Percentiles rank a stretch among this genome's conserved stretches.
These are phyloP conservation scores for Malus hybrid DNA, from an alignment of 331 rosid genomes.

Conservation along the genomic window DNA sequence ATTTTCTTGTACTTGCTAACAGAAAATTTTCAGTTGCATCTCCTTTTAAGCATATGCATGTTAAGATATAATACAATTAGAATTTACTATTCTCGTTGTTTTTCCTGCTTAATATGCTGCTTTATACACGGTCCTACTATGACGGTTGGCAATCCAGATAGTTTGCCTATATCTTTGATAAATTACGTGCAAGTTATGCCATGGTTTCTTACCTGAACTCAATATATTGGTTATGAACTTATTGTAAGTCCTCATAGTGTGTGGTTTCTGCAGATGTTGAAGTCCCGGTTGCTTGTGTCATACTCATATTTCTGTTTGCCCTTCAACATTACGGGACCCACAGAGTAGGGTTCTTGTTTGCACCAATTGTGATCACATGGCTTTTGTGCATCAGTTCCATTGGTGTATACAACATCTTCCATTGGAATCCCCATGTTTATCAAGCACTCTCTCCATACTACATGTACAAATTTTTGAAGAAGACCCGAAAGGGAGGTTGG, in stretches of 20 bases:
- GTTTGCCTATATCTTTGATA: not conserved
- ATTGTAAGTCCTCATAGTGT: constrained; percentile 2
- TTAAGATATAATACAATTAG: not conserved
- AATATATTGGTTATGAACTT: not conserved
- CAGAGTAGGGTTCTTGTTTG: constrained; percentile 76
- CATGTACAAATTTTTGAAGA: constrained; percentile 81
- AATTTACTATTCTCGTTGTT: not conserved
- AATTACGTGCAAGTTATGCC: not conserved
- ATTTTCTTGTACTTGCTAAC: constrained; percentile 13
- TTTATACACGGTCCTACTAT: not conserved
- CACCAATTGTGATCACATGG: constrained; percentile 87
- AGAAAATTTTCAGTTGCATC: not conserved
- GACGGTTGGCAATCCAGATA: not conserved
- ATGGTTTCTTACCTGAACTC: not conserved
- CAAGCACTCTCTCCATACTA: constrained; percentile 91
- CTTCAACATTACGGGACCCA: constrained; percentile 96
- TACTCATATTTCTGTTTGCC: constrained; percentile 71
- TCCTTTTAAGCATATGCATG: not conserved
- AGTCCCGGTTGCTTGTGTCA: constrained; percentile 78
- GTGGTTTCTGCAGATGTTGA: constrained; percentile 67
- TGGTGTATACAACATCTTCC: constrained; percentile 74
- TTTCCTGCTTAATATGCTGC: not conserved
- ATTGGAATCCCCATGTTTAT: constrained; percentile 88
- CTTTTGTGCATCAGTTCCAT: constrained; percentile 86
- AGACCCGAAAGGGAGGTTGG: constrained; percentile 84